Conservation (phyloP, 2,329 filamentous ascomycete species). For the Gliomastix tumulicola region DNA sequence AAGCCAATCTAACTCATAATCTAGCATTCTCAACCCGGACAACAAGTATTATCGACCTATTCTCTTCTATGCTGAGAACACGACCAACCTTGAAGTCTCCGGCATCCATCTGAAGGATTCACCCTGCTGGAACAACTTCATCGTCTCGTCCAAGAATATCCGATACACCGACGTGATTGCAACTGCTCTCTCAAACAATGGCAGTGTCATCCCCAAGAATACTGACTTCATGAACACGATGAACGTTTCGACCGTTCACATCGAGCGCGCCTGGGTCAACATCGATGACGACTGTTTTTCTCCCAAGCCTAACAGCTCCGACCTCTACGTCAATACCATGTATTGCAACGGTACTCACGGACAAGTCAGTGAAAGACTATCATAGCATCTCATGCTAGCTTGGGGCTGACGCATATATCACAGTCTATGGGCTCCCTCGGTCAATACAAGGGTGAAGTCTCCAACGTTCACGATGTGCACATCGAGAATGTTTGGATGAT, state of each 20-base stretch:
- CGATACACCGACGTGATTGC: constrained; percentile 46
- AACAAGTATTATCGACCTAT: constrained; percentile 53
- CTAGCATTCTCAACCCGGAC: constrained; percentile 36
- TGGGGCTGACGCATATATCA: not conserved
- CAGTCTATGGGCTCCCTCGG: constrained; percentile 51
- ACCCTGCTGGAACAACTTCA: constrained; percentile 58
- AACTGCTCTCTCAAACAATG: constrained; percentile 41
- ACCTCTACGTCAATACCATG: constrained; percentile 51
- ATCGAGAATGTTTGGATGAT: constrained; percentile 54
- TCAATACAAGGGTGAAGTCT: constrained; percentile 46
- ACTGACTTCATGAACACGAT: constrained; percentile 57
- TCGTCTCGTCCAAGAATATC: constrained; percentile 48
- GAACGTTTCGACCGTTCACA: constrained; percentile 45
- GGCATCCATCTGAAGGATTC: constrained; percentile 55
- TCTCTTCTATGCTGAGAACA: constrained; percentile 54
- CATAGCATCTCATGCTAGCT: not conserved
- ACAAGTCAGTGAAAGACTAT: constrained; percentile 8
- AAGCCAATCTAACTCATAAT: not conserved
- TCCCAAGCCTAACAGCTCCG: constrained; percentile 51
- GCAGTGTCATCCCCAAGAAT: constrained; percentile 44
- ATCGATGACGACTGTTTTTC: constrained; percentile 57
- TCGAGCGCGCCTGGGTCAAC: constrained; percentile 43
- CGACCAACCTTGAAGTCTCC: constrained; percentile 47
- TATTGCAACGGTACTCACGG: constrained; percentile 55
- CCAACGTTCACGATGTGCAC: constrained; percentile 48